These are phyloP conservation scores for Mycena chlorophos DNA, from an alignment of 768 basidiomycete species.

Conservation along the genomic window DNA sequence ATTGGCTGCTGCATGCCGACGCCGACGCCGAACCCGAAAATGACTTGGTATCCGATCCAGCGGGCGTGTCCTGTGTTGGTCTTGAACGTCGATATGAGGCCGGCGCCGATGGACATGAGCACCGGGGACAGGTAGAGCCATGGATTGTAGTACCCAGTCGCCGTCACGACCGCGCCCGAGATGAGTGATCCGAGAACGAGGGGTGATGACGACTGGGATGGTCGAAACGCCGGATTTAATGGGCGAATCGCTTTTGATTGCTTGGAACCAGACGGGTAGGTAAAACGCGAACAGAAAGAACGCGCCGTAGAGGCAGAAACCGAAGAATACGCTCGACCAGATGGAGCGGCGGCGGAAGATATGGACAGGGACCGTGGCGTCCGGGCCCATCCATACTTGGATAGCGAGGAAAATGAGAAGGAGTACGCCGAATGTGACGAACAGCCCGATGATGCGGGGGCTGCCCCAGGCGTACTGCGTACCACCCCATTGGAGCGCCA, in stretches of 20 bases:
- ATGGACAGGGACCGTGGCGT: constrained; percentile 17
- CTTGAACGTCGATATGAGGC: constrained; percentile 13
- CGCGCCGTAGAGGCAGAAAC: constrained; percentile 8
- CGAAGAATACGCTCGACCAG: constrained; percentile 12
- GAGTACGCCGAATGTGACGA: constrained; percentile 20
- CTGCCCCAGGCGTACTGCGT: constrained; percentile 43
- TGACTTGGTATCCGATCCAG: constrained; percentile 1
- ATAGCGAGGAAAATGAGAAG: constrained; percentile 14
- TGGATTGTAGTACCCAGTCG: constrained; percentile 8
- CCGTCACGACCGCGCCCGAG: constrained; percentile 10
- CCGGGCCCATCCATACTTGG: constrained; percentile 16
- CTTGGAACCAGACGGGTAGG: neutral
- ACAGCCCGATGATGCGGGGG: constrained; percentile 16
- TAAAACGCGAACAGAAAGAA: constrained; percentile 16
- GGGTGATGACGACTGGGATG: constrained; percentile 15
- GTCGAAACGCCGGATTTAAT: constrained; percentile 14
- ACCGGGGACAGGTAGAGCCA: constrained; percentile 14
- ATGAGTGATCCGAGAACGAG: constrained; percentile 6
- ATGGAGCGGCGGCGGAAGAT: constrained; percentile 11
- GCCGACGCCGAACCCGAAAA: neutral
- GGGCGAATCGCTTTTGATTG: constrained; percentile 15
- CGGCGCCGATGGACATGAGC: constrained; percentile 10
- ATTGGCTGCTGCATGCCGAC: neutral
- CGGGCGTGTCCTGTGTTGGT: constrained; percentile 3
- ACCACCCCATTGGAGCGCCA: constrained; percentile 50